phyloP scores from a whole-genome alignment of 371 early-diverging fungal genomes.

The Mucor plumbeus region DNA sequence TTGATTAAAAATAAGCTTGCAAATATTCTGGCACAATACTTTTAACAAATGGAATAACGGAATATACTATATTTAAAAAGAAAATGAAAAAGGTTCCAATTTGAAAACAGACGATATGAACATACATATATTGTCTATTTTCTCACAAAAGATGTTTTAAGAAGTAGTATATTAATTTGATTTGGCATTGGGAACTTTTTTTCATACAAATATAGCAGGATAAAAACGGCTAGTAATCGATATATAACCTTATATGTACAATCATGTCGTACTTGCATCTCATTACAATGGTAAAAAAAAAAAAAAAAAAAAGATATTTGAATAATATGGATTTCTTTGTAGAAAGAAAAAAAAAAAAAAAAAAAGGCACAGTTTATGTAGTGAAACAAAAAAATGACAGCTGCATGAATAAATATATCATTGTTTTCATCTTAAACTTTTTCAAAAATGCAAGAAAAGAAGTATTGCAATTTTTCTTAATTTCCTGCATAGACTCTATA shows the following conservation, averaged over 20 bases:
- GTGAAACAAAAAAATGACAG: conserved; percentile 8
- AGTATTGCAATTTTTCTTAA: not conserved
- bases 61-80: no score
- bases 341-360: not conserved
- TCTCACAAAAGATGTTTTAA: no score
- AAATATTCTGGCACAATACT: no score
- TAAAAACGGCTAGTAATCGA: conserved; percentile 7
- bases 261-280: not conserved
- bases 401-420: not conserved
- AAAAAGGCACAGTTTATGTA: not conserved
- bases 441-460: not conserved
- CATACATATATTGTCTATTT: no score
- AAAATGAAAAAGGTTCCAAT: no score
- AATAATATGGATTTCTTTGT: not conserved
- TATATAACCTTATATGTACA: not conserved
- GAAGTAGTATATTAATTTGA: no score
- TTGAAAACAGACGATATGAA: no score
- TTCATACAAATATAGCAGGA: not conserved
- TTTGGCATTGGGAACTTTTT: no score
- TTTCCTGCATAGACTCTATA: not conserved
- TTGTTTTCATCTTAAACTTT: not conserved
- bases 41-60: no score
- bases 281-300: not conserved
- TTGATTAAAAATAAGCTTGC: no score
- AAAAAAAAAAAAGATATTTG: not conserved